Conservation (phyloP, 1,139 yeast genomes). For the Petasospora fabianii region DNA sequence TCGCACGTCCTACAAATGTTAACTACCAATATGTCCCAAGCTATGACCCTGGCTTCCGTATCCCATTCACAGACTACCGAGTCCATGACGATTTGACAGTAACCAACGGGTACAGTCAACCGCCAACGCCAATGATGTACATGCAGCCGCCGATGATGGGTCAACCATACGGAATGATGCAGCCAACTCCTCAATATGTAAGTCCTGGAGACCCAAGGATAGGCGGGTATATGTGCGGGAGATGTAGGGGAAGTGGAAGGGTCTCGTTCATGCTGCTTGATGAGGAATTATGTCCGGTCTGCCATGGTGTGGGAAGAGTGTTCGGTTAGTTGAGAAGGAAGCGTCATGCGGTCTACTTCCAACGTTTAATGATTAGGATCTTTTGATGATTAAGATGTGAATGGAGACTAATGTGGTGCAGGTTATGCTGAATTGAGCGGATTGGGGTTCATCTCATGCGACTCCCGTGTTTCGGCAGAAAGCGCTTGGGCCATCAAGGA, state of each 20-base stretch:
- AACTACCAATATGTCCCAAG: conserved; percentile 3
- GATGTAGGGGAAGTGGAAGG: conserved; percentile 72
- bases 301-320: conserved; percentile 19
- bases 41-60: conserved; percentile 9
- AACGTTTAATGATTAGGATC: no score
- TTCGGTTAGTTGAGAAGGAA: no score
- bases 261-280: conserved; percentile 21
- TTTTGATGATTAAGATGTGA: no score
- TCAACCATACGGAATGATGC: neutral
- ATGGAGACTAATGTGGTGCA: no score
- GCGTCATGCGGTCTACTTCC: no score
- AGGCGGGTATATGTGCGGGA: conserved; percentile 77
- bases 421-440: no score
- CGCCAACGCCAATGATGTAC: neutral
- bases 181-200: conserved; percentile 31
- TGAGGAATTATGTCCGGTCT: conserved; percentile 14
- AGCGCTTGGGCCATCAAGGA: no score
- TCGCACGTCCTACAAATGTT: conserved; percentile 31
- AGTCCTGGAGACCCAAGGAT: conserved; percentile 80
- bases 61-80: conserved; percentile 15
- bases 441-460: no score
- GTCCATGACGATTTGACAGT: conserved; percentile 8
- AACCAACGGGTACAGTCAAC: conserved; percentile 3
- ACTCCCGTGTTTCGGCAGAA: no score
- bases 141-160: no score